Conservation (phyloP, 306 rosid genomes). For the Cucumis melo region DNA sequence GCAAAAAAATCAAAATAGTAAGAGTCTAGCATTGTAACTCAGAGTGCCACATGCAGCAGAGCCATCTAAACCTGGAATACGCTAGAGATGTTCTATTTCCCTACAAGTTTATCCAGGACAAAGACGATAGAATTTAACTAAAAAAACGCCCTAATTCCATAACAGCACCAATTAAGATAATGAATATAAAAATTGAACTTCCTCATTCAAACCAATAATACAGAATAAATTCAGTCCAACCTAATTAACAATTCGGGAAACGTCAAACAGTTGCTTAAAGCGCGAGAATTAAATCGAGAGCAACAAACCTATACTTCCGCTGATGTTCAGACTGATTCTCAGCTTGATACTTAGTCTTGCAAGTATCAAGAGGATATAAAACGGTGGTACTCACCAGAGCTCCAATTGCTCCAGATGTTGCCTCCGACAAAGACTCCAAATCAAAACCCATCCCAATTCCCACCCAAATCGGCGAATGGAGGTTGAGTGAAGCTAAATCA, state of each 20-base stretch:
- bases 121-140: not conserved
- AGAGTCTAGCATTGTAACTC: not conserved
- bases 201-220: not conserved
- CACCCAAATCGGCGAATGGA: too few species aligned
- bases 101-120: not conserved
- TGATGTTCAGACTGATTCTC: conserved; percentile 64
- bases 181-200: not conserved
- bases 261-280: not conserved
- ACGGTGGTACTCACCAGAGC: conserved; percentile 83
- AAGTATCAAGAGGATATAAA: conserved; percentile 87
- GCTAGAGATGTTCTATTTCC: not conserved
- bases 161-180: not conserved
- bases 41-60: not conserved
- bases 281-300: not conserved
- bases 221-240: not conserved
- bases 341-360: conserved; percentile 95
- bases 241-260: not conserved
- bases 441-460: conserved; percentile 47
- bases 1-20: not conserved
- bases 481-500: not conserved
- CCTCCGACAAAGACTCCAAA: conserved; percentile 74
- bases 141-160: not conserved
- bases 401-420: conserved; percentile 93
- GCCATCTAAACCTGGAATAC: not conserved
- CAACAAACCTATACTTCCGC: conserved; percentile 58